These are phyloP conservation scores for Whalleya microplaca DNA, from an alignment of 2,329 filamentous ascomycete species.

Conservation along the genomic window DNA sequence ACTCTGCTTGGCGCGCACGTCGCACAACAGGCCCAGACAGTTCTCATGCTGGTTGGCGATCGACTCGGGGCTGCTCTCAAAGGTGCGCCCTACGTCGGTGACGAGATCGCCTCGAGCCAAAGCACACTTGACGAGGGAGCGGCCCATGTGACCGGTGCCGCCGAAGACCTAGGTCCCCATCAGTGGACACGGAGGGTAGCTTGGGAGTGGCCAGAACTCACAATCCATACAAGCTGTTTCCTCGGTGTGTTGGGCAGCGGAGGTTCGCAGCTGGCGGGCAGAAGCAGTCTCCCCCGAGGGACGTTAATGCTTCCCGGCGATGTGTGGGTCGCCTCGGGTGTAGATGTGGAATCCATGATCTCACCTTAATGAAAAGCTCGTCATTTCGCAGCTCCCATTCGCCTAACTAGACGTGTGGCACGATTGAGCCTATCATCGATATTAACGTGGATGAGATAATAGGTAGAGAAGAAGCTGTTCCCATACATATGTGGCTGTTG, in stretches of 20 bases:
- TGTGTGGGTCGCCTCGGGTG: conserved; percentile 31
- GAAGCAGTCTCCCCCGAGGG: conserved; percentile 52
- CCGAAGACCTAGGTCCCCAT: conserved; percentile 73
- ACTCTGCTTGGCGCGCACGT: conserved; percentile 81
- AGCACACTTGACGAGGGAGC: conserved; percentile 82
- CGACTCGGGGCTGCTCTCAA: conserved; percentile 72
- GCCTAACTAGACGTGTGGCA: neutral
- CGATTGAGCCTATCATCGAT: neutral
- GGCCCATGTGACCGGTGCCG: conserved; percentile 95
- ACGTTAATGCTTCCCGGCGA: conserved; percentile 32
- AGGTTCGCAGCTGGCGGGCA: conserved; percentile 86
- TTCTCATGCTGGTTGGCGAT: conserved; percentile 75
- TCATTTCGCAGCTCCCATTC: conserved; percentile 19
- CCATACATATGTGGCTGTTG: neutral
- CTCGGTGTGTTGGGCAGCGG: conserved; percentile 71
- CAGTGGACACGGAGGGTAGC: conserved; percentile 3
- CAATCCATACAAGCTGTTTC: conserved; percentile 86
- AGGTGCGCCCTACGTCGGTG: conserved; percentile 80
- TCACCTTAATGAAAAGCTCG: conserved; percentile 15
- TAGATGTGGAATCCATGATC: conserved; percentile 35
- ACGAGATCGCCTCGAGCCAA: conserved; percentile 82
- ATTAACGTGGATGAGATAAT: neutral
- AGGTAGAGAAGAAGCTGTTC: neutral
- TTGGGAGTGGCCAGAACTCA: conserved; percentile 47
- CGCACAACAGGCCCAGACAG: conserved; percentile 82